These are phyloP conservation scores for Seiridium unicorne DNA, from an alignment of 2,329 filamentous ascomycete species.

Conservation along the genomic window DNA sequence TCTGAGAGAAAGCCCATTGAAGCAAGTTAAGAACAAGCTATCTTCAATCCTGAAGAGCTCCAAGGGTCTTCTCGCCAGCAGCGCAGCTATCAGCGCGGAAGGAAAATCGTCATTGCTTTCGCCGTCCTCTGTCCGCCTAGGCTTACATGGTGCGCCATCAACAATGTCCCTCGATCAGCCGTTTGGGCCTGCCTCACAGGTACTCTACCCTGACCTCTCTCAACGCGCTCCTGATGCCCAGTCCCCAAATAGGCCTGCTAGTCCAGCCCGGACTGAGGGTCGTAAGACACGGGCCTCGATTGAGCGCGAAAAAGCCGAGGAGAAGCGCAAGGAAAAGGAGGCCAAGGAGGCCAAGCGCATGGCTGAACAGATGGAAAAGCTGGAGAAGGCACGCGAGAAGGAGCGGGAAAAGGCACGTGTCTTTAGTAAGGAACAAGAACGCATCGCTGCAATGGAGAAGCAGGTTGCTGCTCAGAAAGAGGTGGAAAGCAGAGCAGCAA, in stretches of 20 bases:
- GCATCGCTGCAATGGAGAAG: slow-evolving; percentile 50
- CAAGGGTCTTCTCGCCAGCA: slow-evolving; percentile 81
- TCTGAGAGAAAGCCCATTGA: slow-evolving; percentile 74
- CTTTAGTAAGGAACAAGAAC: slow-evolving; percentile 58
- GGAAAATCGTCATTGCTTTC: slow-evolving; percentile 58
- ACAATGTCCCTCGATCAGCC: slow-evolving; percentile 43
- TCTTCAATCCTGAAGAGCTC: slow-evolving; percentile 89
- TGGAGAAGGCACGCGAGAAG: slow-evolving; percentile 68
- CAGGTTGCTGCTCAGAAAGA: slow-evolving; percentile 53
- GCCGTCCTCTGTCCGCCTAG: slow-evolving; percentile 48
- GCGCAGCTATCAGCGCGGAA: slow-evolving; percentile 61
- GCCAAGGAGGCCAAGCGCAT: slow-evolving; percentile 60
- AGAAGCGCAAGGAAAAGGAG: slow-evolving; percentile 62
- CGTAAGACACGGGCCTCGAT: slow-evolving; percentile 57
- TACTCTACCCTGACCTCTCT: slow-evolving; percentile 46
- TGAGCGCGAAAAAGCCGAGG: slow-evolving; percentile 58
- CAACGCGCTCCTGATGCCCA: slow-evolving; percentile 31
- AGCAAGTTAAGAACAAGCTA: slow-evolving; percentile 88
- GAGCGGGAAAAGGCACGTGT: slow-evolving; percentile 66
- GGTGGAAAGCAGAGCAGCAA: slow-evolving; percentile 26
- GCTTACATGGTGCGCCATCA: slow-evolving; percentile 41
- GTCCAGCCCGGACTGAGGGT: slow-evolving; percentile 40
- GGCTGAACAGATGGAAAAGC: slow-evolving; percentile 58
- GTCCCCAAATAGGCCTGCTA: slow-evolving; percentile 32
- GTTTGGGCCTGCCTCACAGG: slow-evolving; percentile 27